Evolutionary conservation across 2,329 filamentous ascomycete species (phyloP).

Genomic region (Teratosphaeria zuluensis): DNA sequence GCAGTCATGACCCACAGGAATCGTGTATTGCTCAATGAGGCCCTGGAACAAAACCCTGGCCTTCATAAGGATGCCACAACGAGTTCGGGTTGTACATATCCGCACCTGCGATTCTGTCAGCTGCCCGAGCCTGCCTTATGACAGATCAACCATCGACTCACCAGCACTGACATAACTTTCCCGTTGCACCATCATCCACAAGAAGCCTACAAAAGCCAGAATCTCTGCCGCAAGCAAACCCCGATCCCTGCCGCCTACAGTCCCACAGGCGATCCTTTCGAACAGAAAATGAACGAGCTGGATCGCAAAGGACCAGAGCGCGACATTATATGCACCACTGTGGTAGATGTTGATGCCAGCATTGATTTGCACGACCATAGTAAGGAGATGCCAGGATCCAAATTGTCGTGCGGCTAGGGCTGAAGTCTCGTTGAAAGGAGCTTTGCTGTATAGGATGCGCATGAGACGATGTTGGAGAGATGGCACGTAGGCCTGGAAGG

Average conservation of each 20-base stretch:
- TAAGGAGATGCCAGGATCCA: background rate
- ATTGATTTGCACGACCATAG: constrained; percentile 1
- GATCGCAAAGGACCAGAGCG: constrained; percentile 1
- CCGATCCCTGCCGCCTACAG: background rate
- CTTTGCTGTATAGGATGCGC: background rate
- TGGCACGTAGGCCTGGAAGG: constrained; percentile 1
- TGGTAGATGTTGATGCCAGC: background rate
- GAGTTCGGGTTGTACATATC: background rate
- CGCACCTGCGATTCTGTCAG: background rate
- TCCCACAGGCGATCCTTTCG: background rate
- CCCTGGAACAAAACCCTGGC: background rate
- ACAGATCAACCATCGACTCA: background rate
- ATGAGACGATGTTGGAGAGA: background rate
- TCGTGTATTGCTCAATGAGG: background rate
- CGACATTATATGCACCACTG: constrained; percentile 1
- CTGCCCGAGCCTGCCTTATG: background rate
- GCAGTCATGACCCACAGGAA: background rate
- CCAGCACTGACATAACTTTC: background rate
- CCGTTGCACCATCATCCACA: constrained; percentile 1
- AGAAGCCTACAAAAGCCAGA: background rate
- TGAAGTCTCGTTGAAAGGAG: background rate
- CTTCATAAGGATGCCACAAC: background rate
- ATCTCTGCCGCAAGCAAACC: constrained; percentile 1
- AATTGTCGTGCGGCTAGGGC: constrained; percentile 2
- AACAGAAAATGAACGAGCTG: background rate